Evolutionary conservation across 306 rosid species (phyloP).

Genomic region (Neltuma alba): DNA sequence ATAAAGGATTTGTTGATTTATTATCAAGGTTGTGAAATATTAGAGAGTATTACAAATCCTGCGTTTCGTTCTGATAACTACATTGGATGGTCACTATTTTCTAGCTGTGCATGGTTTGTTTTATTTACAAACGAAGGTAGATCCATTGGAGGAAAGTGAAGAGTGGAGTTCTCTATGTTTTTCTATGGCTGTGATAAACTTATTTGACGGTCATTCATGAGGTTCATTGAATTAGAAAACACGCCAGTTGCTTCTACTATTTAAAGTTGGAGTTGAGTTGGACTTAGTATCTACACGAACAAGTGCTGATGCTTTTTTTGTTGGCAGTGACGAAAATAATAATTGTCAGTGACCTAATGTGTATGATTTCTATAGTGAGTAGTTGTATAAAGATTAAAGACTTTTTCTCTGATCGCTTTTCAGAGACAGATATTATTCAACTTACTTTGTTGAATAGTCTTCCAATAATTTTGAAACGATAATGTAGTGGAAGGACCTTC

Average conservation of each 20-base stretch:
- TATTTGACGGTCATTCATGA: background rate
- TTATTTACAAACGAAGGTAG: conserved; percentile 12
- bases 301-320: background rate
- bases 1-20: background rate
- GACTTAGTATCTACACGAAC: background rate
- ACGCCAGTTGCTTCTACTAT: background rate
- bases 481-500: background rate
- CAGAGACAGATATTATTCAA: background rate
- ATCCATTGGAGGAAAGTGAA: conserved; percentile 1
- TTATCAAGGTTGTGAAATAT: conserved; percentile 22
- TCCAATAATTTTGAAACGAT: background rate
- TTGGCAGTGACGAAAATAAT: conserved; percentile 21
- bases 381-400: background rate
- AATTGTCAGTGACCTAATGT: conserved; percentile 17
- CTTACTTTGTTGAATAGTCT: background rate
- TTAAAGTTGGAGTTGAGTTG: background rate
- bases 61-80: background rate
- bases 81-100: conserved; percentile 26
- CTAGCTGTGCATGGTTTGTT: conserved; percentile 14
- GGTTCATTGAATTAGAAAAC: conserved; percentile 19
- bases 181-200: background rate
- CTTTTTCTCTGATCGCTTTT: background rate
- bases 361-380: background rate
- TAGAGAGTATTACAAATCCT: conserved; percentile 34
- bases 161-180: background rate